These are phyloP conservation scores for Lepidopterella palustris DNA, from an alignment of 495 filamentous ascomycete genomes.

Conservation along the genomic window DNA sequence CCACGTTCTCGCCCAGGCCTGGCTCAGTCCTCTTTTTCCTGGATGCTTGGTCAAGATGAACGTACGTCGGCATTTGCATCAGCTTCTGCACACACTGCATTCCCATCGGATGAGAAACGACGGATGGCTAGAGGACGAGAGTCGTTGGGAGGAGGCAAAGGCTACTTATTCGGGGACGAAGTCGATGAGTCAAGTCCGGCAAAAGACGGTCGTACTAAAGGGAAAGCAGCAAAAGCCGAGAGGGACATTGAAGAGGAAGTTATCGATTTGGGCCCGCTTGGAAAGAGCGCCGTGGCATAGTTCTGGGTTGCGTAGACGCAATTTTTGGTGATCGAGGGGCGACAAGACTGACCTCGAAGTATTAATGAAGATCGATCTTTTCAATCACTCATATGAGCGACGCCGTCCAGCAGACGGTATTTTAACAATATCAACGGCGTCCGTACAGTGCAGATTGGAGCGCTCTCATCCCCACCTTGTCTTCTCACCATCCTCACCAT, in stretches of 20 bases:
- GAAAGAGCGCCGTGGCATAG: slow-evolving; percentile 11
- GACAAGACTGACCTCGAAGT: too few relatives aligned
- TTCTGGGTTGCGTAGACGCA: too few relatives aligned
- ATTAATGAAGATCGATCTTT: too few relatives aligned
- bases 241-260: slow-evolving; percentile 22
- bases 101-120: slow-evolving; percentile 24
- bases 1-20: slow-evolving; percentile 51
- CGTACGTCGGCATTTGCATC: slow-evolving; percentile 15
- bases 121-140: slow-evolving; percentile 5
- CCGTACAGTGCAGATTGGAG: too few relatives aligned
- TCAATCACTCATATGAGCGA: too few relatives aligned
- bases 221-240: slow-evolving; percentile 9
- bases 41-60: slow-evolving; percentile 74
- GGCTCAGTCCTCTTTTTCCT: slow-evolving; percentile 83
- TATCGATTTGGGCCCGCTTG: slow-evolving; percentile 25
- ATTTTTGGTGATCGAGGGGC: too few relatives aligned
- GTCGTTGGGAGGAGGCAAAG: slow-evolving; percentile 13
- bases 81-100: slow-evolving; percentile 13
- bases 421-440: too few relatives aligned
- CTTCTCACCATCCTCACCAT: too few relatives aligned
- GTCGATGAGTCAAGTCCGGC: slow-evolving; percentile 9
- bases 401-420: too few relatives aligned
- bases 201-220: slow-evolving; percentile 6
- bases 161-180: slow-evolving; percentile 31
- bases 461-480: too few relatives aligned